phyloP scores from a whole-genome alignment of 495 filamentous ascomycete genomes.

The Aspergillus ellipticus region DNA sequence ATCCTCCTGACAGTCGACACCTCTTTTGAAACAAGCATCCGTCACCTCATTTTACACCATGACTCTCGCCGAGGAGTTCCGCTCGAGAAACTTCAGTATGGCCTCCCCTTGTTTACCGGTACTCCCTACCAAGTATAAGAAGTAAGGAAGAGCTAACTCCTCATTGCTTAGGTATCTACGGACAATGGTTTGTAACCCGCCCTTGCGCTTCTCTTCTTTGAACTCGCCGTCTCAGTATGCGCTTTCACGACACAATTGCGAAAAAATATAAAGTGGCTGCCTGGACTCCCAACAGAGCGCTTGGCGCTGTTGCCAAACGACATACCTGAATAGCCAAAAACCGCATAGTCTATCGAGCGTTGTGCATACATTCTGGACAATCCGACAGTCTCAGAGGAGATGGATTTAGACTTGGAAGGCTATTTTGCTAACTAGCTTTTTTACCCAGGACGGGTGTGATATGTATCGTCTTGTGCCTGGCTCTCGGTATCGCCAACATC shows the following conservation, averaged over 20 bases:
- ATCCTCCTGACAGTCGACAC: neutral
- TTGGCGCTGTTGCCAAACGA: constrained; percentile 17
- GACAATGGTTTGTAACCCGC: constrained; percentile 83
- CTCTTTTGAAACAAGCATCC: neutral
- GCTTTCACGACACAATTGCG: neutral
- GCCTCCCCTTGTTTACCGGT: constrained; percentile 21
- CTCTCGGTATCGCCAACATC: constrained; percentile 90
- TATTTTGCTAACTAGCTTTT: constrained; percentile 8
- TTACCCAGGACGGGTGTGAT: constrained; percentile 83
- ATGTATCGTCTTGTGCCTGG: constrained; percentile 92
- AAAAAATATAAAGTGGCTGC: constrained; percentile 19
- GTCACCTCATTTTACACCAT: constrained; percentile 28
- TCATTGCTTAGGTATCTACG: constrained; percentile 80
- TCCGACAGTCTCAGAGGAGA: neutral
- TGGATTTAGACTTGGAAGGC: neutral
- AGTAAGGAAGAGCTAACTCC: constrained; percentile 28
- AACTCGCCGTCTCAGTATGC: neutral
- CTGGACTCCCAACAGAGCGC: constrained; percentile 16
- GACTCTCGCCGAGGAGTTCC: constrained; percentile 70
- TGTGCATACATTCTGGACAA: constrained; percentile 4
- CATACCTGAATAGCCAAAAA: neutral
- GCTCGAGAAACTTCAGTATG: constrained; percentile 97
- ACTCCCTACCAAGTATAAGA: constrained; percentile 6
- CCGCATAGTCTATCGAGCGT: neutral
- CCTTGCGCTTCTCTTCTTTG: neutral